Evolutionary conservation across 2,329 filamentous ascomycete genomes (phyloP).

Genomic region (Scleromitrula shiraiana): DNA sequence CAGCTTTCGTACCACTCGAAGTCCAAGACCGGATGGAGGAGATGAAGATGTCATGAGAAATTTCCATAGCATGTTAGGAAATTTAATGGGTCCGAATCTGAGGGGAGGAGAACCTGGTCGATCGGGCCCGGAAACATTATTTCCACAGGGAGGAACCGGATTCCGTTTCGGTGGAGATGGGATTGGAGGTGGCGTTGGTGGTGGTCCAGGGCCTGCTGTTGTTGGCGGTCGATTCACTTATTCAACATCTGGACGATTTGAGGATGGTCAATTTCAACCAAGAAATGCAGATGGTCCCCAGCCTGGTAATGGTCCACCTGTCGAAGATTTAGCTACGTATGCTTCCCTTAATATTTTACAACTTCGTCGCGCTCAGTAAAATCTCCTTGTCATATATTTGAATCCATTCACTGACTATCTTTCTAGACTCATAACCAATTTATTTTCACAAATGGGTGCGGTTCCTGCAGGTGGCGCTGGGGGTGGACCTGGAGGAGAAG

Average conservation of each 20-base stretch:
- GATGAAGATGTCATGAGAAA: slow-evolving; percentile 28
- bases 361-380: slow-evolving; percentile 10
- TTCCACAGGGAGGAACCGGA: slow-evolving; percentile 14
- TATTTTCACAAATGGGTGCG: slow-evolving; percentile 21
- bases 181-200: not conserved
- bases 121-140: slow-evolving; percentile 26
- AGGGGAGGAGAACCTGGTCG: slow-evolving; percentile 23
- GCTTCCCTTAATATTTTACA: slow-evolving; percentile 22
- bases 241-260: slow-evolving; percentile 24
- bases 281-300: slow-evolving; percentile 44
- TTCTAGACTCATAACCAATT: slow-evolving; percentile 22
- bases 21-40: not conserved
- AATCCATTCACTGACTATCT: slow-evolving; percentile 24
- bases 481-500: slow-evolving; percentile 15
- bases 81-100: slow-evolving; percentile 32
- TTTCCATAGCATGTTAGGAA: slow-evolving; percentile 39
- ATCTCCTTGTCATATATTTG: slow-evolving; percentile 18
- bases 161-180: slow-evolving; percentile 16
- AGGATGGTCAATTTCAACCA: slow-evolving; percentile 34
- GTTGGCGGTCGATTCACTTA: slow-evolving; percentile 26
- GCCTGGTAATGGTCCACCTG: slow-evolving; percentile 36
- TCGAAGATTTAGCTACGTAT: slow-evolving; percentile 41
- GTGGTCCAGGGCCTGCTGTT: slow-evolving; percentile 15
- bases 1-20: not conserved
- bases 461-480: slow-evolving; percentile 4